Evolutionary conservation across 441 rosid genomes (phyloP).

Genomic region (Biscutella laevigata): DNA sequence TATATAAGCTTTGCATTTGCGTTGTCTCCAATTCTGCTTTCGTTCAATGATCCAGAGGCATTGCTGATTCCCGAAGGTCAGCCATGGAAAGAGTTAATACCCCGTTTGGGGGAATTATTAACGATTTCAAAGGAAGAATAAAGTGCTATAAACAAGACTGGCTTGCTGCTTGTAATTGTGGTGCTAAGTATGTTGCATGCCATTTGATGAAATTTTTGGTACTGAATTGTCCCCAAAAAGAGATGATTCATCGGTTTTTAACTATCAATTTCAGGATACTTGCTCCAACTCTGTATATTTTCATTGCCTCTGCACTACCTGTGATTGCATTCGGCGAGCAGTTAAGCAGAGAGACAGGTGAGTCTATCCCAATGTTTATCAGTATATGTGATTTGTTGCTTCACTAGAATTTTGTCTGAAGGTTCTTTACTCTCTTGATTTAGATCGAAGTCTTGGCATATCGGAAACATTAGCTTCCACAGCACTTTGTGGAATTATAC

Average conservation of each 20-base stretch:
- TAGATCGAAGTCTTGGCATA: conserved; percentile 74
- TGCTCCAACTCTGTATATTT: conserved; percentile 70
- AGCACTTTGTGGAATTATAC: conserved; percentile 75
- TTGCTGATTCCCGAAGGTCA: conserved; percentile 21
- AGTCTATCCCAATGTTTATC: not conserved
- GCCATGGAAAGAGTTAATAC: conserved; percentile 40
- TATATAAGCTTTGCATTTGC: too few species aligned
- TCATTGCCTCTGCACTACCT: conserved; percentile 91
- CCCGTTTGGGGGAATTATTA: conserved; percentile 58
- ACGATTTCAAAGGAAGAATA: conserved; percentile 57
- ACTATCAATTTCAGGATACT: conserved; percentile 39
- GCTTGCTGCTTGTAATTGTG: conserved; percentile 42
- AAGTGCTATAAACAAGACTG: conserved; percentile 74
- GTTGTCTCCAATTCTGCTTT: too few species aligned
- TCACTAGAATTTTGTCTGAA: not conserved
- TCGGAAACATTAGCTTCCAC: conserved; percentile 77
- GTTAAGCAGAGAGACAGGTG: conserved; percentile 73
- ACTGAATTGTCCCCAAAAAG: too few species aligned
- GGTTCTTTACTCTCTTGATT: conserved; percentile 5
- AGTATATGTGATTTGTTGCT: not conserved
- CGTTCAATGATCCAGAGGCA: conserved; percentile 4
- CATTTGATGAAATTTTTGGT: not conserved
- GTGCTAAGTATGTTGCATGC: conserved; percentile 50
- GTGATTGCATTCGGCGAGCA: conserved; percentile 92
- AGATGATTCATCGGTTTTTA: not conserved